Evolutionary conservation across 129 eudicot species (phyloP), one percentile per base, ranked within the genome.

Genomic region (Flaveria trinervia): DNA sequence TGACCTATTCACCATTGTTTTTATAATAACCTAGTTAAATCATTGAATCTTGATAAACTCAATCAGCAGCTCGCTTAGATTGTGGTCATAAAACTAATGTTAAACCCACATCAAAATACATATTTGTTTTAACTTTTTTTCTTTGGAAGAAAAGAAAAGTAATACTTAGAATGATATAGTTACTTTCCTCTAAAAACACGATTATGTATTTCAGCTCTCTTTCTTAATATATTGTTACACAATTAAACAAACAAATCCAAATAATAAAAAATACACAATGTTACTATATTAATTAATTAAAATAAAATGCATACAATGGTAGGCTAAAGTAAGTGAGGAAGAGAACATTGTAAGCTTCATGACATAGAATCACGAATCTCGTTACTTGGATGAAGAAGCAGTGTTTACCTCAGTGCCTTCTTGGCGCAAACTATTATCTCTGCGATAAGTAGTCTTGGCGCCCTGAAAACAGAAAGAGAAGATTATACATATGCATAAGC

Each of bases 371-470:
- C 44, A 4, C 28, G 54, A 54, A 44, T 33, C 11, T 18, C 22
- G 0, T 33, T 69, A 78, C 70, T 69, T 78, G 61, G 82, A 78
- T 69, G 82, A 57, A 69, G 82, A 69, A 57, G 81, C 68, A 25
- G 62, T 55, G 2, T 41, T 49, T 56, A 50, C 69, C 60, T 78
- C 45, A 11, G 23, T 33, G 69, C 69, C 69, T 64, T 64, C 82
- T 14, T 81, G 65, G 41, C 90, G 85, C 71, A 86, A 82, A 80
- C 94, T 89, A 79, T 78, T 82, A 18, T 89, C 94, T 71, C 94
- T 89, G 18, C 74, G 83, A 48, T 89, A 89, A 72, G 54, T 83
- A 30, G 81, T 56, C 84, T 86, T 89, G 56, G 93, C 93, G 59
- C 93, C 90, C 93, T 89, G 90, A 77, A 33, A 86, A 25, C 17